Conservation (phyloP, 1,284 basidiomycete genomes). For the Irpex lacteus region DNA sequence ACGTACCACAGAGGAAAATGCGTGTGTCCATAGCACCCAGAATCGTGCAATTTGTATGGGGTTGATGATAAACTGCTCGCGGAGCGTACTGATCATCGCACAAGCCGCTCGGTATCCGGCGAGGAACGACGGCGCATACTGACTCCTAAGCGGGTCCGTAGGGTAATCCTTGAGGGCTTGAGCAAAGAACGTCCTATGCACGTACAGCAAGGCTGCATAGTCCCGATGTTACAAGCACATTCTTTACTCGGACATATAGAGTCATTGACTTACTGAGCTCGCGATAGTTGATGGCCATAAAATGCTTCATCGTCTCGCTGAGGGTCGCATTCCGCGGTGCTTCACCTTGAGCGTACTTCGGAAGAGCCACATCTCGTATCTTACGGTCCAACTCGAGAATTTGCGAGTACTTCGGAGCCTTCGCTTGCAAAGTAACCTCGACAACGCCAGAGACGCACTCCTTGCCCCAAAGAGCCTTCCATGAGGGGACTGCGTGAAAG, state of each 20-base stretch:
- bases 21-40: conserved; percentile 58
- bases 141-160: conserved; percentile 52
- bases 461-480: conserved; percentile 71
- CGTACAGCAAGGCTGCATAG: conserved; percentile 47
- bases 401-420: conserved; percentile 48
- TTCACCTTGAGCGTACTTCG: conserved; percentile 20
- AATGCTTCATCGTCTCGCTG: conserved; percentile 53
- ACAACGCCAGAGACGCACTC: conserved; percentile 66
- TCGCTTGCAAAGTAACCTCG: conserved; percentile 60
- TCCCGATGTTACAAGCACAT: background rate
- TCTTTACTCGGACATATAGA: background rate
- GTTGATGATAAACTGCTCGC: conserved; percentile 39
- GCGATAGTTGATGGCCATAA: conserved; percentile 50
- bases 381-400: conserved; percentile 31
- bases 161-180: conserved; percentile 60
- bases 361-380: conserved; percentile 32
- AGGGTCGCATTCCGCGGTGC: conserved; percentile 44
- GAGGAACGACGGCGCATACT: conserved; percentile 63
- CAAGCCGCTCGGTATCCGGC: conserved; percentile 69
- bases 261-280: conserved; percentile 48
- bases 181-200: conserved; percentile 67
- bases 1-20: conserved; percentile 59
- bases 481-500: conserved; percentile 52
- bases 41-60: conserved; percentile 46
- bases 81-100: conserved; percentile 49